Evolutionary conservation across 73 alveolate species (phyloP).

Genomic region (Stentor roeselii): DNA sequence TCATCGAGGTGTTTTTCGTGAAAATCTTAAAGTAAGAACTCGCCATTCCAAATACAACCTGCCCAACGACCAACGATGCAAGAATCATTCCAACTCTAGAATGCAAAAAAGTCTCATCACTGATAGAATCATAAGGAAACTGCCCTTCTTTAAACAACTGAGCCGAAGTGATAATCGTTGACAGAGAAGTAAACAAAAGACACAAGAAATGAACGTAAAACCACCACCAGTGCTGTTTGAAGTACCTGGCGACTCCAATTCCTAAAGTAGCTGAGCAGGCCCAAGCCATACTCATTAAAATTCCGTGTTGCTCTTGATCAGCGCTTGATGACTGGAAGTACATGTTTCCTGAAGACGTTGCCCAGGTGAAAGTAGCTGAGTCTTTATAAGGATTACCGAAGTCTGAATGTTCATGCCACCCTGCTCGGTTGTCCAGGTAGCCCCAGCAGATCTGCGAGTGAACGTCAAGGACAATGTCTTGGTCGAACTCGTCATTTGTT

Average conservation of each 20-base stretch:
- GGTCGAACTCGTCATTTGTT: conserved; percentile 5
- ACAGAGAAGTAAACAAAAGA: background rate
- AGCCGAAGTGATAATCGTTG: conserved; percentile 5
- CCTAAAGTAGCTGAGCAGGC: background rate
- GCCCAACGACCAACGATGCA: background rate
- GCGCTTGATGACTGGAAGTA: background rate
- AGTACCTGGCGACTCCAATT: background rate
- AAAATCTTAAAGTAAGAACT: background rate
- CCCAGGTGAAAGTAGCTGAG: background rate
- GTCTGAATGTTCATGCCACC: background rate
- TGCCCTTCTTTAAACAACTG: background rate
- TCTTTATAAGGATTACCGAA: too few species aligned
- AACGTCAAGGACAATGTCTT: background rate
- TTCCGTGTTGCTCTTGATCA: background rate
- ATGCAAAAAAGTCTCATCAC: background rate
- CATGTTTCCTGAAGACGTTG: background rate
- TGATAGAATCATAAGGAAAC: background rate
- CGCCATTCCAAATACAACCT: background rate
- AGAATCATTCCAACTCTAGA: background rate
- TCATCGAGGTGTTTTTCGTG: background rate
- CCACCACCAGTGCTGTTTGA: background rate
- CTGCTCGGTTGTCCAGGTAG: background rate
- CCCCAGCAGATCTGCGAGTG: background rate
- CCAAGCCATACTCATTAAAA: background rate
- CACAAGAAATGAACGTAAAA: background rate